These are phyloP conservation scores for Mycena haematopus DNA, from an alignment of 768 basidiomycete genomes.

Conservation along the genomic window DNA sequence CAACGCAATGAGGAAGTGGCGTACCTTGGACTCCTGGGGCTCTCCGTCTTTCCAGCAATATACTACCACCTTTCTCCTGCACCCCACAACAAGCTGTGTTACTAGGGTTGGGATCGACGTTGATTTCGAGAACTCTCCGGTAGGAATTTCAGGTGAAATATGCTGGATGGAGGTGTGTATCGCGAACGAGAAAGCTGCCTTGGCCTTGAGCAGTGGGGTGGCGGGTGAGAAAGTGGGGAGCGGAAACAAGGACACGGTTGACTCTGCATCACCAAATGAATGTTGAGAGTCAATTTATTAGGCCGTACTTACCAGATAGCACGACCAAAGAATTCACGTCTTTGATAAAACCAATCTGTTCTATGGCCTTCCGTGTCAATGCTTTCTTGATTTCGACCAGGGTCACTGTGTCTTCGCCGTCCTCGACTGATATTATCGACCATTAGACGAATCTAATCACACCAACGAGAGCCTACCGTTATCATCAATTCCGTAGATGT, in stretches of 20 bases:
- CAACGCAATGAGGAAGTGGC: slow-evolving; percentile 21
- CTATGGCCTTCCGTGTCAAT: slow-evolving; percentile 74
- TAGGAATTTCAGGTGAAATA: slow-evolving; percentile 36
- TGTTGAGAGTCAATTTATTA: neutral
- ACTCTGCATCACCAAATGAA: slow-evolving; percentile 56
- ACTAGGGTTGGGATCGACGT: slow-evolving; percentile 67
- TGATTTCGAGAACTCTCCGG: slow-evolving; percentile 39
- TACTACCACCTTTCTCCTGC: slow-evolving; percentile 81
- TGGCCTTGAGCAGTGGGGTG: slow-evolving; percentile 76
- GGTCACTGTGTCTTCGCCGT: slow-evolving; percentile 41
- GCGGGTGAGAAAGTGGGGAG: slow-evolving; percentile 75
- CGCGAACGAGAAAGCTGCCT: slow-evolving; percentile 84
- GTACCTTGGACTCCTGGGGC: slow-evolving; percentile 71
- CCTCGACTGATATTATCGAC: slow-evolving; percentile 33
- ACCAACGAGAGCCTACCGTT: neutral
- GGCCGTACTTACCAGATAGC: slow-evolving; percentile 69
- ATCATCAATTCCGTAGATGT: slow-evolving; percentile 55
- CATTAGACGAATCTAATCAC: neutral
- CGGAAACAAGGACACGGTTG: slow-evolving; percentile 74
- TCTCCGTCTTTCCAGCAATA: slow-evolving; percentile 90
- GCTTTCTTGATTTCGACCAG: slow-evolving; percentile 71
- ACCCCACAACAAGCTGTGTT: slow-evolving; percentile 86
- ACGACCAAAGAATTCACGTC: slow-evolving; percentile 87
- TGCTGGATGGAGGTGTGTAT: slow-evolving; percentile 68
- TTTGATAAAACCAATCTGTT: slow-evolving; percentile 85